Evolutionary conservation across 2,329 filamentous ascomycete species (phyloP).

Genomic region (Tolypocladium endophyticum): DNA sequence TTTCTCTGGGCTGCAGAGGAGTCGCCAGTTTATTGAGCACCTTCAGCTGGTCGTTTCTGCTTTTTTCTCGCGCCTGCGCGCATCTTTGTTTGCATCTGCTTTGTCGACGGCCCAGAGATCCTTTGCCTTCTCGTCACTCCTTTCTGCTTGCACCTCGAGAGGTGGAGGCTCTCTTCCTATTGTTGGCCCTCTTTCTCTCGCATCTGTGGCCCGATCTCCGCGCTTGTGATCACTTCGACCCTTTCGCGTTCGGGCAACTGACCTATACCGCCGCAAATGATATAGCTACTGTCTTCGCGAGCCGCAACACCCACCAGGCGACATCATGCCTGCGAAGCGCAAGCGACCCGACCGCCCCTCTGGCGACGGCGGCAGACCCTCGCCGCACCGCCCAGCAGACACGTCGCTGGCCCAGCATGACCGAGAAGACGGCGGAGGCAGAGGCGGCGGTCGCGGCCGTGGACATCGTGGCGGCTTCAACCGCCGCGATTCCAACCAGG

Average conservation of each 20-base stretch:
- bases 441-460: conserved; percentile 37
- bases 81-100: not conserved
- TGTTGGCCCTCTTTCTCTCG: not conserved
- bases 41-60: not conserved
- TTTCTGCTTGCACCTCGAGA: not conserved
- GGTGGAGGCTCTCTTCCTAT: not conserved
- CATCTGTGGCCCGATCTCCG: not conserved
- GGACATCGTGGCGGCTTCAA: conserved; percentile 29
- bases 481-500: conserved; percentile 42
- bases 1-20: not conserved
- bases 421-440: conserved; percentile 36
- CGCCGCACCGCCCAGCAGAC: conserved; percentile 52
- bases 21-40: not conserved
- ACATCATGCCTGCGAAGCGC: conserved; percentile 46
- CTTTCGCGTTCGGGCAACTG: not conserved
- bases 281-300: conserved; percentile 12
- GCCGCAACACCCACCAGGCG: conserved; percentile 8
- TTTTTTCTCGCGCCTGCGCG: not conserved
- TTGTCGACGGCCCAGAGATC: not conserved
- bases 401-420: conserved; percentile 47
- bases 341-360: conserved; percentile 44
- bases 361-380: conserved; percentile 41
- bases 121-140: not conserved
- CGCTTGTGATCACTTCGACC: not conserved
- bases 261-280: conserved; percentile 18